Base-by-base conservation (phyloP, 2,329 filamentous ascomycete species). In the Pseudogymnoascus sp. region DNA sequence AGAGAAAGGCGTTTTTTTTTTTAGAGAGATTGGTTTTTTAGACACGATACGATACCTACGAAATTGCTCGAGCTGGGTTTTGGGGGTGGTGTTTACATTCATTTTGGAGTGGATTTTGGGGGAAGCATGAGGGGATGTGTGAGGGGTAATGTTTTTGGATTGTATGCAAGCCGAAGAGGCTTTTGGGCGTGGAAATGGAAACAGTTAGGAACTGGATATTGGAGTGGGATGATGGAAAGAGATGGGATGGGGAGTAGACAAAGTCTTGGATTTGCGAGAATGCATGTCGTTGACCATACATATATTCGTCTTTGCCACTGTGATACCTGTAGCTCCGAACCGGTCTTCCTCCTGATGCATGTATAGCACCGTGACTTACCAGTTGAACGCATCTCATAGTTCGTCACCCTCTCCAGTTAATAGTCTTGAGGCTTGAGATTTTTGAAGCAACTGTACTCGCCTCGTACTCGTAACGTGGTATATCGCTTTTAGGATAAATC, bases 211-310 rank as follows among this genome's bases (percentile, higher is more conserved):
- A 21, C 5, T 45, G 40, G 13, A 29, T 29, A 18, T 40, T 10
- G 36, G 18, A n/a, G 12, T 39, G 36, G n/a, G 6, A 39, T 39
- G 37, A 9, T 15, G n/a, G 5, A 25, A 13, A 27, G n/a, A 48
- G 21, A 29, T 13, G 21, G 21, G 42, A 48, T n/a, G 42, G 3
- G 42, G 12, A 29, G 42, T 48, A 48, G 42, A 48, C 42, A 48
- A 48, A 48, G 42, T 48, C 42, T 48, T 48, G 42, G 42, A 48
- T 48, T 48, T 48, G 42, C 42, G 25, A 48, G 42, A 48, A 48
- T 48, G 42, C 42, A 48, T n/a, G 42, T 48, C 42, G 25, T 48
- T 48, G 42, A 48, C 42, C 42, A 48, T 48, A 48, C 13, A 48
- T 48, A 2, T 29, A n/a, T 29, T 12, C 25, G 42, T 48, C 21